These are phyloP conservation scores for Suhomyces xylopsoci DNA, from an alignment of 805 yeast species.

Conservation along the genomic window DNA sequence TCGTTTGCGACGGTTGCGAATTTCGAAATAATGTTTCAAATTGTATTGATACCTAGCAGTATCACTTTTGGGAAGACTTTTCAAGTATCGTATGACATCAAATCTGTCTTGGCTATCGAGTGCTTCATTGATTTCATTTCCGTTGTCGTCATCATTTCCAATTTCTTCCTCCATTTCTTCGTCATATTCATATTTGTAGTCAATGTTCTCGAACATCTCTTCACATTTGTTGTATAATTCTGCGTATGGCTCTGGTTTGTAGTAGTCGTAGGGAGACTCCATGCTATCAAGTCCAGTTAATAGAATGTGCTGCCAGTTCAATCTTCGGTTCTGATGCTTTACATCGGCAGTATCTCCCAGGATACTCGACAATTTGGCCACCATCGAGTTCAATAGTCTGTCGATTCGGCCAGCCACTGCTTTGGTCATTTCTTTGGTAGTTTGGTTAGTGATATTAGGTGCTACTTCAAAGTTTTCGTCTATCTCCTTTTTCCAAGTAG, in stretches of 20 bases:
- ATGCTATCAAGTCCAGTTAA: constrained; percentile 19
- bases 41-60: background rate
- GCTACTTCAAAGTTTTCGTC: constrained; percentile 2
- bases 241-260: constrained; percentile 9
- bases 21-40: background rate
- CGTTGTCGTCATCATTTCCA: constrained; percentile 4
- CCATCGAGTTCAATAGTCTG: constrained; percentile 6
- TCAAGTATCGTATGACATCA: constrained; percentile 5
- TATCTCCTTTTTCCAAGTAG: background rate
- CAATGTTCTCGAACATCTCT: constrained; percentile 20
- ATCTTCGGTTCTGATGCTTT: background rate
- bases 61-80: background rate
- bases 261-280: constrained; percentile 7
- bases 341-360: too few relatives aligned
- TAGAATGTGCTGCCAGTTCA: constrained; percentile 30
- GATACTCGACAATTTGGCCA: background rate
- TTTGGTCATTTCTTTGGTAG: constrained; percentile 7
- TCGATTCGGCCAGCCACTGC: constrained; percentile 10
- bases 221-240: constrained; percentile 23
- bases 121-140: constrained; percentile 5
- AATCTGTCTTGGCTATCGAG: constrained; percentile 6
- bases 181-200: constrained; percentile 28
- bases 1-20: constrained; percentile 1
- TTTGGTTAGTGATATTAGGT: constrained; percentile 1
- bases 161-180: constrained; percentile 9